Evolutionary conservation across 2,329 filamentous ascomycete species (phyloP), one percentile per base, ranked within the genome.

Genomic region (Fusarium guadeloupense): DNA sequence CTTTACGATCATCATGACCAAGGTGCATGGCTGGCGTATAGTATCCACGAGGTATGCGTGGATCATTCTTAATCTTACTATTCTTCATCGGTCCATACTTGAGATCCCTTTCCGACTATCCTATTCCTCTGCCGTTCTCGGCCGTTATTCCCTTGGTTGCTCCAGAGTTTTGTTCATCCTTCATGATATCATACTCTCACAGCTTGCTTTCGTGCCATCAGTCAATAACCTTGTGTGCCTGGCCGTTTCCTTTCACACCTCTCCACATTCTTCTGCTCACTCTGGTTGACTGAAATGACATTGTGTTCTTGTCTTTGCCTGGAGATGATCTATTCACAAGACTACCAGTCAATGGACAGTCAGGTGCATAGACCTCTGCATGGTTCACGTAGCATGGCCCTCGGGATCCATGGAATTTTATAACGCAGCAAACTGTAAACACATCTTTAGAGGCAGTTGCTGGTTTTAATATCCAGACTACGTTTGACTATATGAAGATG

Each of bases 1-100:
- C 46, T 52, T 69, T 51, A 71, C 61, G 68, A 71, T 55, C 60
- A 49, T 67, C 61, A 73, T 56, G 71, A 72, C 51, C 59, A 69
- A 60, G 59, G 62, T 66, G 64, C 64, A 71, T 70, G 62, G 56
- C 54, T 62, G 71, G 71, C 69, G 67, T 69, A 70, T 71, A 71
- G 65, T 48, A 66, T 69, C 68, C 70, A 72, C 69, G 69, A 72
- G 67, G 69, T 72, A 72, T 71, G 71, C 69, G 70, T 73, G 71
- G 66, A 71, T 64, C 43, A 62, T 70, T 67, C 59, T 68, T 69
- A 62, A 55, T 70, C 56, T 62, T 57, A 56, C 38, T 41, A 59
- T 35, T 26, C 61, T 51, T 52, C 50, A 57, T 45, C 45, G 21
- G 20, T 44, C 41, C 52, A 34, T 41, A 33, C 8, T 40, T 39